Conservation (phyloP, 2,329 filamentous ascomycete genomes). For the Sarocladiaceae sp. region DNA sequence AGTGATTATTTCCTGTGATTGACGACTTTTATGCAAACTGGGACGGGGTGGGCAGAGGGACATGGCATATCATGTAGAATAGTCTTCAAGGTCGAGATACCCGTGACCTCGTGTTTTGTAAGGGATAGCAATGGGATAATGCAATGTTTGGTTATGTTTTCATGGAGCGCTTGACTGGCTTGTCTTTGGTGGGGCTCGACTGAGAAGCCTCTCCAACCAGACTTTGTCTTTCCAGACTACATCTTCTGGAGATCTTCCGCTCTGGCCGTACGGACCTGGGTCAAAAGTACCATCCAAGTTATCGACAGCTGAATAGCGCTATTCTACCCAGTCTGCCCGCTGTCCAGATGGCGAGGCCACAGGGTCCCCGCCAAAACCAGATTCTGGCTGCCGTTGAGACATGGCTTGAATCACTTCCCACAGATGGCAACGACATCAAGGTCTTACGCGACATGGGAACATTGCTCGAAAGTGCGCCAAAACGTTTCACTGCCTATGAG, state of each 20-base stretch:
- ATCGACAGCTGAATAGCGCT: background rate
- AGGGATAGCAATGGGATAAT: conserved; percentile 21
- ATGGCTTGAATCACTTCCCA: conserved; percentile 20
- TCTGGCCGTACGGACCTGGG: background rate
- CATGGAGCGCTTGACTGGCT: background rate
- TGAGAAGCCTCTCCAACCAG: background rate
- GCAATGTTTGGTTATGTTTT: conserved; percentile 18
- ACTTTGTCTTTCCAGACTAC: background rate
- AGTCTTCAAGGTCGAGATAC: conserved; percentile 35
- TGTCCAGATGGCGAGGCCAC: conserved; percentile 20
- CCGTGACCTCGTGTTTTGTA: conserved; percentile 23
- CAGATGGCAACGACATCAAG: no score
- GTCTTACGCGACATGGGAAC: background rate
- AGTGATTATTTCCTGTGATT: conserved; percentile 63
- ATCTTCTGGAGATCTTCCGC: background rate
- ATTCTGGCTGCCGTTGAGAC: conserved; percentile 24
- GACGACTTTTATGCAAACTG: conserved; percentile 9
- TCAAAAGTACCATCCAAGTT: no score
- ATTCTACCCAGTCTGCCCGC: background rate
- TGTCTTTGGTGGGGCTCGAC: background rate
- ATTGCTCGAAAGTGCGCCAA: conserved; percentile 40
- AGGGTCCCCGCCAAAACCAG: conserved; percentile 18
- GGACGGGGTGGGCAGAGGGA: background rate
- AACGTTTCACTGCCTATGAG: conserved; percentile 54
- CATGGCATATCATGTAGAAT: conserved; percentile 31